Percentiles rank a stretch among this genome's conserved stretches.
phyloP scores from a whole-genome alignment of 163 green algal species.

The Prototheca stagnorum region DNA sequence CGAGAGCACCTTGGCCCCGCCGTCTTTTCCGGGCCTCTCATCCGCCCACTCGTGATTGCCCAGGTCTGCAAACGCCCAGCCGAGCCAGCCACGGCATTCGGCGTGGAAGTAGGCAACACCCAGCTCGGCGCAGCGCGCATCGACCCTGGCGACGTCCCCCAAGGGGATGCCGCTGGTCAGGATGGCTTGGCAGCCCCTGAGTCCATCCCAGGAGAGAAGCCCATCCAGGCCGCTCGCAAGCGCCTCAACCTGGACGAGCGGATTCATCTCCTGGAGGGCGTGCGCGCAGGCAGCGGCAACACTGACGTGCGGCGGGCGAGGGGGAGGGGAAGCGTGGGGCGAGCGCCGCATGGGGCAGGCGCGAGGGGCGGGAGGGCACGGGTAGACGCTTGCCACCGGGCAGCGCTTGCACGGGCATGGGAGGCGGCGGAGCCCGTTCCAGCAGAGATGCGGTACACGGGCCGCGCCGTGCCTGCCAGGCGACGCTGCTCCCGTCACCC shows the following conservation, averaged over 20 bases:
- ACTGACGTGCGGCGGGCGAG: conserved; percentile 11
- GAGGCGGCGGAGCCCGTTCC: background rate
- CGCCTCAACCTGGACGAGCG: conserved; percentile 35
- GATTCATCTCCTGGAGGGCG: conserved; percentile 64
- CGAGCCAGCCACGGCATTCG: conserved; percentile 7
- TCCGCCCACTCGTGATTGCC: conserved; percentile 7
- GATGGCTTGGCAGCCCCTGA: too few relatives aligned
- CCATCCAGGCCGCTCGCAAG: background rate
- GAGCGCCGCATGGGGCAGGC: background rate
- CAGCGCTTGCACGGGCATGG: background rate
- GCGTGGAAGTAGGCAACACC: conserved; percentile 21
- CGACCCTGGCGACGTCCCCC: background rate
- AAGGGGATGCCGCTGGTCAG: conserved; percentile 8
- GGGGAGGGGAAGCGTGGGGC: background rate
- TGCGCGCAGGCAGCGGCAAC: conserved; percentile 28
- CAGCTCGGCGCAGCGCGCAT: conserved; percentile 3
- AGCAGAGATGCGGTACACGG: background rate
- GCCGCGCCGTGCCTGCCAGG: background rate
- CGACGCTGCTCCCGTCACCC: background rate
- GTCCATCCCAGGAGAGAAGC: background rate
- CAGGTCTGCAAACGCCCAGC: conserved; percentile 32
- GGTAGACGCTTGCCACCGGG: background rate
- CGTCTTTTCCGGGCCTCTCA: conserved; percentile 7
- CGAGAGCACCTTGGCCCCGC: background rate
- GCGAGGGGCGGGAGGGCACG: background rate